These are phyloP conservation scores for Brassica cretica DNA, from an alignment of 345 rosid genomes.

Conservation along the genomic window DNA sequence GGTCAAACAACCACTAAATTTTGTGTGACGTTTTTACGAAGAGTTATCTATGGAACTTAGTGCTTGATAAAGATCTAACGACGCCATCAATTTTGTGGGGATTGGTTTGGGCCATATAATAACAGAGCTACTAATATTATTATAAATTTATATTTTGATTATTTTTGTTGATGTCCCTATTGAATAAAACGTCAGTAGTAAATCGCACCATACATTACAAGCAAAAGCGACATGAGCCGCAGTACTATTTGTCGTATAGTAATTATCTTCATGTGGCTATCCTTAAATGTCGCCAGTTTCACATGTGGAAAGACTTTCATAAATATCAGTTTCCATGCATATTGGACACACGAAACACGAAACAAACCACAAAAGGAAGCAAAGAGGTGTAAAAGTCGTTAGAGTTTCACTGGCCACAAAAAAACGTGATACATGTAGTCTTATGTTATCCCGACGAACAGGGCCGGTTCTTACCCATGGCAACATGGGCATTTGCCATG, in stretches of 20 bases:
- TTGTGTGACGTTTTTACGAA: too few relatives aligned
- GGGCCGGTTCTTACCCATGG: too few relatives aligned
- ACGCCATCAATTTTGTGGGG: conserved; percentile 3
- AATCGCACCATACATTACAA: conserved; percentile 14
- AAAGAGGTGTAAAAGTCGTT: not conserved
- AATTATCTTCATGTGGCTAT: conserved; percentile 4
- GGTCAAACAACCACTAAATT: too few relatives aligned
- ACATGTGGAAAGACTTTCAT: not conserved
- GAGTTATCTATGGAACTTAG: not conserved
- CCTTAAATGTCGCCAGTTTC: not conserved
- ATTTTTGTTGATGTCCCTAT: not conserved
- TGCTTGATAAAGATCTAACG: conserved; percentile 4
- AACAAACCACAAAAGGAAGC: not conserved
- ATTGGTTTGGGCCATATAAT: not conserved
- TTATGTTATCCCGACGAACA: not conserved
- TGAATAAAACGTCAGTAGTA: not conserved
- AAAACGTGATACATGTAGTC: not conserved
- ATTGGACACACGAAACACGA: not conserved
- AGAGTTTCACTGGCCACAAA: not conserved
- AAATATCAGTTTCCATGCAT: not conserved
- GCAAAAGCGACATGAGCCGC: conserved; percentile 3
- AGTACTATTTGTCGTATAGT: not conserved
- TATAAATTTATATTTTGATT: not conserved
- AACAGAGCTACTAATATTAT: not conserved
- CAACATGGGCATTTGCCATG: too few relatives aligned